Evolutionary conservation across 495 filamentous ascomycete species (phyloP), one percentile per base, ranked within the genome.

Genomic region (Choiromyces venosus): DNA sequence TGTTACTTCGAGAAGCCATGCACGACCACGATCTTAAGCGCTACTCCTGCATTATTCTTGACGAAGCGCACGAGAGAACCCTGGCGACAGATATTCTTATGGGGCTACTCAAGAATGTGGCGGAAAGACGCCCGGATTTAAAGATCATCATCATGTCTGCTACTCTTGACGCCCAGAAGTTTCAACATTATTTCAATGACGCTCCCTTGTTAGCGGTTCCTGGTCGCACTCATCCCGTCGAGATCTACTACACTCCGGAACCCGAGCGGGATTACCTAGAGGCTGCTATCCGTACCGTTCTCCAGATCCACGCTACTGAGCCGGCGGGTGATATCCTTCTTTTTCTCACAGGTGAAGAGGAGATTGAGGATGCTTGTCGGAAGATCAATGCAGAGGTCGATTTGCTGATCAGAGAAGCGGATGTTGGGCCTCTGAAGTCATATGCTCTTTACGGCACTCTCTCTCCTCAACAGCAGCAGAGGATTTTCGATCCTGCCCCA

Each of bases 141-240:
- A 98, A 98, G 84, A 91, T 98, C 76, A 93, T 98, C 75, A 93
- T 98, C 87, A 98, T 98, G 94, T 97, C 94, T 78, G 94, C 94
- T 66, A 98, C 94, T 39, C 86, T 98, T 61, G 96, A 99, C 84
- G 93, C 96, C 1, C 90, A 96, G 81, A 99, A 98, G 82, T 99
- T 99, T 82, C 96, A 98, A 82, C 88, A 88, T n/a, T 99, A 98
- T 83, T 99, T 99, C 86, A 92, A 91, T 82, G 88, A 94, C 79
- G 96, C 96, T 2, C 96, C 96, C 14, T 84, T 98, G 40, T 88
- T 98, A 36, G 93, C 93, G 37, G 96, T 99, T 25, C 96, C 96
- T 37, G 96, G 96, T 76, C 89, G 96, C 79, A 99, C 96, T 8
- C 91, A 97, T 82, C 93, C 95, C 10, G 96, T 99, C 74, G 94